A percentile compares a stretch with the other conserved stretches of the same genome.
Evolutionary conservation across 148 eudicot genomes (phyloP).

Genomic region (Rhododendron henanense): DNA sequence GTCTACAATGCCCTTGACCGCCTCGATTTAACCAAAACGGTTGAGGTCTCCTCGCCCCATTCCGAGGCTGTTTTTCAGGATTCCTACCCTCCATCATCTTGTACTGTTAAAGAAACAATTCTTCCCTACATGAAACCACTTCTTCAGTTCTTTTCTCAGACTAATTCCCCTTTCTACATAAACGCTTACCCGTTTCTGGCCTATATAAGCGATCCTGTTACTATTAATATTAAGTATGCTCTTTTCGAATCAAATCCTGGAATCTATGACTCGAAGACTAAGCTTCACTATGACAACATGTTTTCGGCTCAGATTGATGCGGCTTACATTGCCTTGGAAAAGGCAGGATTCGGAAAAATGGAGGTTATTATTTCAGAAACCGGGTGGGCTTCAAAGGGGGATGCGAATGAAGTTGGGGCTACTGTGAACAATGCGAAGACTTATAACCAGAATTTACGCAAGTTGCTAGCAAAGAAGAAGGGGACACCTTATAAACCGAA

Average conservation of each 20-base stretch:
- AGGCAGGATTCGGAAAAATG: constrained; percentile 54
- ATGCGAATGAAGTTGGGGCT: constrained; percentile 57
- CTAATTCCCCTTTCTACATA: constrained; percentile 63
- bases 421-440: constrained; percentile 49
- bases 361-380: constrained; percentile 87
- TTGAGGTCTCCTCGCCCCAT: constrained; percentile 72
- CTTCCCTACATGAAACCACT: constrained; percentile 71
- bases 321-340: constrained; percentile 64
- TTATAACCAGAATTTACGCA: constrained; percentile 55
- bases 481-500: constrained; percentile 82
- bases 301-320: constrained; percentile 81
- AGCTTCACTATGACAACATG: constrained; percentile 79
- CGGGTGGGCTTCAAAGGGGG: constrained; percentile 89
- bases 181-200: constrained; percentile 87
- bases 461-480: constrained; percentile 56
- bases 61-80: constrained; percentile 65
- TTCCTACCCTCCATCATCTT: constrained; percentile 73
- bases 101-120: constrained; percentile 61
- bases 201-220: constrained; percentile 55
- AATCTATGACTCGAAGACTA: constrained; percentile 50
- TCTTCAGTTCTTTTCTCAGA: constrained; percentile 47
- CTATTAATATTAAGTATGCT: constrained; percentile 64
- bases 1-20: constrained; percentile 51
- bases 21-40: constrained; percentile 25
- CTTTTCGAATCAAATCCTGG: constrained; percentile 54